Conservation (phyloP, 305 asterid genomes). For the Fraxinus floribunda region DNA sequence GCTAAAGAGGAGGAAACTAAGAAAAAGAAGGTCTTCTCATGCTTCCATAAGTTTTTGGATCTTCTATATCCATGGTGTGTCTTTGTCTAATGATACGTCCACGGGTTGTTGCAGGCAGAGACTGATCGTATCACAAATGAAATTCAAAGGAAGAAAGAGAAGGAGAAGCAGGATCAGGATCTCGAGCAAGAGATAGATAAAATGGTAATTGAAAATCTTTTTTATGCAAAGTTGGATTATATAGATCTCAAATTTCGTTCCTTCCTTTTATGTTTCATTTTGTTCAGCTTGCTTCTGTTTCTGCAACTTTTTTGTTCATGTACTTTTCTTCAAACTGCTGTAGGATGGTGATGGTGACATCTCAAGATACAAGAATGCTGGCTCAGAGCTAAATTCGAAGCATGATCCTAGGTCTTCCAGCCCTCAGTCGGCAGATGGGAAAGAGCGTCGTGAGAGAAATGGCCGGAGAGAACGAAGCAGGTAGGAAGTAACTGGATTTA, state of each 20-base stretch:
- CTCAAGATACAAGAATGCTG: conserved; percentile 38
- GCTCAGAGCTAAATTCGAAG: conserved; percentile 44
- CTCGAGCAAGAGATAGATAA: conserved; percentile 56
- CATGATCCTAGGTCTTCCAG: conserved; percentile 37
- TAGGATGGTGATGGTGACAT: conserved; percentile 70
- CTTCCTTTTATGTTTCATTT: conserved; percentile 56
- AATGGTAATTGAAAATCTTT: conserved; percentile 54
- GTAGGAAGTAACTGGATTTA: conserved; percentile 35
- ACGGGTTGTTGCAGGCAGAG: conserved; percentile 63
- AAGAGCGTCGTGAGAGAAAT: conserved; percentile 55
- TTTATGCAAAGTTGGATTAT: conserved; percentile 47
- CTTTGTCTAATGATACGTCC: background rate
- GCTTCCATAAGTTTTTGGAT: conserved; percentile 11
- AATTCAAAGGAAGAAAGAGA: conserved; percentile 75
- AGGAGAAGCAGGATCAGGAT: conserved; percentile 47
- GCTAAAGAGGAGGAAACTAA: conserved; percentile 94
- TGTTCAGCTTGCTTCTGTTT: conserved; percentile 86
- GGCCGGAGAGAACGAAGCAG: conserved; percentile 55
- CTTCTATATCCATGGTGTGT: background rate
- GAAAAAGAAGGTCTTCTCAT: conserved; percentile 65
- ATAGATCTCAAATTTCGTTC: conserved; percentile 36
- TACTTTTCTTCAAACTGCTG: conserved; percentile 98
- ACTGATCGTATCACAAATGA: conserved; percentile 75
- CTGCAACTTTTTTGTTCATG: conserved; percentile 97
- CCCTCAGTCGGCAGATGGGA: conserved; percentile 42